Base-by-base conservation (phyloP, 1,139 yeast genomes). In the Saccharomyces hybrid region DNA sequence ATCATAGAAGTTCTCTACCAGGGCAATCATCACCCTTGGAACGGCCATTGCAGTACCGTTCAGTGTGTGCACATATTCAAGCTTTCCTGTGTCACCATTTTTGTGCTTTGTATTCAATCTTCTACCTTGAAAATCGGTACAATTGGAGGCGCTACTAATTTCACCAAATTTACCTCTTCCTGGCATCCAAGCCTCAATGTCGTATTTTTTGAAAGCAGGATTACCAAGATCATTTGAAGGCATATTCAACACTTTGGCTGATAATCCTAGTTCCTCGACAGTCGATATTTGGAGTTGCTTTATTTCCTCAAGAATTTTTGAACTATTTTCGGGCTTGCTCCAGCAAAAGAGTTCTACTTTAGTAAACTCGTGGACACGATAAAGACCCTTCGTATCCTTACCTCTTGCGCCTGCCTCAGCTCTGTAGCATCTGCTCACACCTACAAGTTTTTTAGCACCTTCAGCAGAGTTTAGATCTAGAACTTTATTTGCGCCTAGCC, bases 391-490 rank as follows among this genome's bases (percentile, higher is more conserved):
- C 0, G 98, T 89, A 61, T 90, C 97, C 61, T 81, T 81, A 1
- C 99, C 99, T 56, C 97, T 79, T 1, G 99, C 95, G 1, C 99
- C 99, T 0, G 99, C 99, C 69, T 95, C 99, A 0, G 98, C 97
- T 59, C 99, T 78, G 67, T 84, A 95, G 58, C 96, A 83, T 61
- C 98, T 77, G 50, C 96, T 86, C 1, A 89, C 78, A 0, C 98
- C 99, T 11, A 84, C 96, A 50, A 81, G 78, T 63, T 80, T 82
- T 71, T 71, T 38, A 61, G 66, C 59, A 69, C 75, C 58, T 0
- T 49, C 48, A n/a, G 52, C 47, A 6, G 56, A 46, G 4, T 65
- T 63, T 13, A 73, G 64, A 25, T 66, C 60, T 48, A 81, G 68
- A 0, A 70, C 66, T 50, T 68, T 70, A 57, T 81, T 75, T 26